Conservation (phyloP, 1,139 yeast species). For the Yamadazyma sp. region DNA sequence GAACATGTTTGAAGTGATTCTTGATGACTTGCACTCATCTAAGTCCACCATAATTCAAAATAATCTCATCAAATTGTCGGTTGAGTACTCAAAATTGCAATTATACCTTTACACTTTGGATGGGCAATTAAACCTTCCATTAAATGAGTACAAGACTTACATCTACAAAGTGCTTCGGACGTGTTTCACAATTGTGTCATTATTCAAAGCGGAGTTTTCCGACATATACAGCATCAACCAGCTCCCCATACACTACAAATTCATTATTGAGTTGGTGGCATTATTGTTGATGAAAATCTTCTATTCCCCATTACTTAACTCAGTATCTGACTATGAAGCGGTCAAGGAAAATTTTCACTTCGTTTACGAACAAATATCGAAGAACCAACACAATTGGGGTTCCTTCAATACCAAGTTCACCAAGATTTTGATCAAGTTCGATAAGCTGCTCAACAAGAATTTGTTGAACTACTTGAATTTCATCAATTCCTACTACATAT, state of each 20-base stretch:
- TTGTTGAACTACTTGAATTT: slow-evolving; percentile 10
- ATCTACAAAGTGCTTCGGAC: slow-evolving; percentile 31
- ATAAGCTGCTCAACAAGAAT: slow-evolving; percentile 18
- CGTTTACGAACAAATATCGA: slow-evolving; percentile 24
- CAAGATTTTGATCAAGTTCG: slow-evolving; percentile 32
- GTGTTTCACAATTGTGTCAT: slow-evolving; percentile 29
- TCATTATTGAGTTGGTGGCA: slow-evolving; percentile 37
- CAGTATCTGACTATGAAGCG: slow-evolving; percentile 29
- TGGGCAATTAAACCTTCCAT: slow-evolving; percentile 27
- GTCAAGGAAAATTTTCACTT: slow-evolving; percentile 31
- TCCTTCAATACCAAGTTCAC: slow-evolving; percentile 27
- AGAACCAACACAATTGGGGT: slow-evolving; percentile 22
- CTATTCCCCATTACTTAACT: slow-evolving; percentile 36
- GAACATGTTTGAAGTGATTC: slow-evolving; percentile 45
- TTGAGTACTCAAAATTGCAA: slow-evolving; percentile 43
- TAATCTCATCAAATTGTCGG: slow-evolving; percentile 32
- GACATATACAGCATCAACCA: slow-evolving; percentile 27
- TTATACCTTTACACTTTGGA: slow-evolving; percentile 36
- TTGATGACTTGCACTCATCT: slow-evolving; percentile 29
- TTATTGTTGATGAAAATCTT: slow-evolving; percentile 34
- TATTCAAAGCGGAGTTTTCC: slow-evolving; percentile 24
- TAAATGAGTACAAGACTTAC: slow-evolving; percentile 29
- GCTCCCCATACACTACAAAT: slow-evolving; percentile 43
- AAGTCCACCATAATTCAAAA: slow-evolving; percentile 20
- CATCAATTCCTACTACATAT: slow-evolving; percentile 27